phyloP scores from a whole-genome alignment of 257 asterid species.

The Fraxinus quadrangulata region DNA sequence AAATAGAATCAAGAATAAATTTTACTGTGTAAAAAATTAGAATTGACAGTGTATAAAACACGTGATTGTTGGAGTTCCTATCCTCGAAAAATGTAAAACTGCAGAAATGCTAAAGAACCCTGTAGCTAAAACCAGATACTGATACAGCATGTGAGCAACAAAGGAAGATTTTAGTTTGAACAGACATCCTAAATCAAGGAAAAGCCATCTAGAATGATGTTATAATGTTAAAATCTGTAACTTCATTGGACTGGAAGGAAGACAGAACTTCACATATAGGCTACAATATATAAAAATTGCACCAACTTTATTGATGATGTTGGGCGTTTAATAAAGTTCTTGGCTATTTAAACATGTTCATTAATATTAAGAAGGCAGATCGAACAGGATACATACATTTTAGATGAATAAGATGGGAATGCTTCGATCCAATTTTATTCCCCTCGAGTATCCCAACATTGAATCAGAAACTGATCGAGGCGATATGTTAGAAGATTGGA shows the following conservation, averaged over 20 bases:
- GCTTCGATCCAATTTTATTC: constrained; percentile 2
- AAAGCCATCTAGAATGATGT: background rate
- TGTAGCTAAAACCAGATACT: background rate
- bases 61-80: background rate
- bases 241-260: constrained; percentile 2
- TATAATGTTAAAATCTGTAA: background rate
- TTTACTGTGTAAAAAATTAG: constrained; percentile 1
- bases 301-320: background rate
- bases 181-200: background rate
- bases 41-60: background rate
- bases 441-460: background rate
- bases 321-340: background rate
- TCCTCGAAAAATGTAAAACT: background rate
- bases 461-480: background rate
- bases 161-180: background rate
- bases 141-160: background rate
- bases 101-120: constrained; percentile 18
- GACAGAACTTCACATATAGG: background rate
- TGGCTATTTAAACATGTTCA: background rate
- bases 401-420: constrained; percentile 1
- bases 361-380: background rate
- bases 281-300: background rate
- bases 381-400: background rate
- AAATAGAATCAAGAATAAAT: background rate
- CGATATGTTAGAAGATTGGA: background rate